Conservation (phyloP, 1,284 basidiomycete species). For the Schizophyllum amplum region DNA sequence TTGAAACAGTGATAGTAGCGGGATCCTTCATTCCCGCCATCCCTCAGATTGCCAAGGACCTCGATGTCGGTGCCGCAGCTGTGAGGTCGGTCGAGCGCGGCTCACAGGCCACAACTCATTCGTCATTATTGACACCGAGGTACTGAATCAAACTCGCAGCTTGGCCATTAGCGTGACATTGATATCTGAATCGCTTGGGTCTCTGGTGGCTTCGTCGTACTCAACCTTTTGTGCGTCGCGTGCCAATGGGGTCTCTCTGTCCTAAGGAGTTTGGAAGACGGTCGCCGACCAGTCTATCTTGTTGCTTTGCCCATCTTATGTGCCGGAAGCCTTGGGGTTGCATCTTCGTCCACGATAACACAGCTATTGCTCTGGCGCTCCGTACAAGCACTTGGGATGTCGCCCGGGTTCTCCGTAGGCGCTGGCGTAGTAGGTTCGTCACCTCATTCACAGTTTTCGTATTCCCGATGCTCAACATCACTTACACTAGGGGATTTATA, state of each 20-base stretch:
- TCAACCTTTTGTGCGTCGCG: constrained; percentile 39
- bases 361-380: constrained; percentile 36
- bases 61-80: constrained; percentile 2
- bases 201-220: constrained; percentile 46
- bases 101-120: not conserved
- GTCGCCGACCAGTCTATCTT: constrained; percentile 35
- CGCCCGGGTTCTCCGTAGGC: constrained; percentile 33
- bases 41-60: constrained; percentile 4
- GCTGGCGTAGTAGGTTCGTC: constrained; percentile 9
- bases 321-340: constrained; percentile 34
- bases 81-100: not conserved
- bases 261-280: constrained; percentile 21
- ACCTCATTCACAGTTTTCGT: not conserved
- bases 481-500: constrained; percentile 42
- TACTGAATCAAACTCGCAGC: constrained; percentile 10
- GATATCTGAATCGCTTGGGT: constrained; percentile 30
- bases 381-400: constrained; percentile 37
- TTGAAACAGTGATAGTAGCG: constrained; percentile 1
- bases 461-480: not conserved
- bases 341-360: constrained; percentile 24
- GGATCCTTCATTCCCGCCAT: constrained; percentile 3
- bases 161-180: constrained; percentile 37
- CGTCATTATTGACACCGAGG: no score
- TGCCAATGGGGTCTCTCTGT: not conserved
- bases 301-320: constrained; percentile 37